A percentile compares a stretch with the other conserved stretches of the same genome.
Conservation (phyloP, 1,284 basidiomycete species). For the Phellopilus nigrolimitatus region DNA sequence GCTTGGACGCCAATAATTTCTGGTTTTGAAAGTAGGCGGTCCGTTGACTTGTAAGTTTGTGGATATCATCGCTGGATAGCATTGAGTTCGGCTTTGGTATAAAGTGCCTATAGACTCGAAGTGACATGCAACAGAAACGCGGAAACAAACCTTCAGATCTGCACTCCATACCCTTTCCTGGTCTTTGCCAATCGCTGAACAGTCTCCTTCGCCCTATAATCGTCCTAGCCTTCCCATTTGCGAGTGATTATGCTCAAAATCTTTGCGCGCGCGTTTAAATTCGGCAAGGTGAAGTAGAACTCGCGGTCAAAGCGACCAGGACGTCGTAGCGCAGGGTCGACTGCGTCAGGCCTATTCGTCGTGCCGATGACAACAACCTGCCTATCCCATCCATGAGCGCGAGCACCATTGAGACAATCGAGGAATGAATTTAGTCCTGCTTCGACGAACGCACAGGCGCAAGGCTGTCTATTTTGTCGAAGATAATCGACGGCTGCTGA, state of each 20-base stretch:
- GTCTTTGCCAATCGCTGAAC: slow-evolving; percentile 76
- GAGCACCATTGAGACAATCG: slow-evolving; percentile 92
- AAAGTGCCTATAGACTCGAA: slow-evolving; percentile 62
- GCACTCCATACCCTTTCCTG: slow-evolving; percentile 98
- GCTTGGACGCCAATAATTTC: slow-evolving; percentile 84
- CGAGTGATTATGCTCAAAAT: slow-evolving; percentile 92
- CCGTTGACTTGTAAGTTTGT: slow-evolving; percentile 93
- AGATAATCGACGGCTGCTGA: slow-evolving; percentile 93
- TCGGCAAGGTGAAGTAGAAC: slow-evolving; percentile 98
- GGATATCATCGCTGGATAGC: slow-evolving; percentile 96
- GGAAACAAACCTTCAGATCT: slow-evolving; percentile 75
- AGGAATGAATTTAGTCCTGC: slow-evolving; percentile 99
- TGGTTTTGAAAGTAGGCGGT: slow-evolving; percentile 82
- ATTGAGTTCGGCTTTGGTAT: slow-evolving; percentile 95
- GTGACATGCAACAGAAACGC: slow-evolving; percentile 8
- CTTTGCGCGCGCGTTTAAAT: slow-evolving; percentile 77
- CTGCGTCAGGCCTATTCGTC: slow-evolving; percentile 94
- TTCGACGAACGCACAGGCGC: slow-evolving; percentile 97
- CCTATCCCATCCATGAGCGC: slow-evolving; percentile 99
- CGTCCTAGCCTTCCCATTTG: slow-evolving; percentile 86
- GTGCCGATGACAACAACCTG: slow-evolving; percentile 99
- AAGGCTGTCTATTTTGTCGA: slow-evolving; percentile 98
- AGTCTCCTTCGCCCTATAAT: slow-evolving; percentile 45
- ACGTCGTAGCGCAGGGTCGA: slow-evolving; percentile 91
- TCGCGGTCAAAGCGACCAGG: slow-evolving; percentile 98